A percentile compares a stretch with the other conserved stretches of the same genome.
Evolutionary conservation across 2,329 filamentous ascomycete species (phyloP).

Genomic region (Epichloe brachyelytri): DNA sequence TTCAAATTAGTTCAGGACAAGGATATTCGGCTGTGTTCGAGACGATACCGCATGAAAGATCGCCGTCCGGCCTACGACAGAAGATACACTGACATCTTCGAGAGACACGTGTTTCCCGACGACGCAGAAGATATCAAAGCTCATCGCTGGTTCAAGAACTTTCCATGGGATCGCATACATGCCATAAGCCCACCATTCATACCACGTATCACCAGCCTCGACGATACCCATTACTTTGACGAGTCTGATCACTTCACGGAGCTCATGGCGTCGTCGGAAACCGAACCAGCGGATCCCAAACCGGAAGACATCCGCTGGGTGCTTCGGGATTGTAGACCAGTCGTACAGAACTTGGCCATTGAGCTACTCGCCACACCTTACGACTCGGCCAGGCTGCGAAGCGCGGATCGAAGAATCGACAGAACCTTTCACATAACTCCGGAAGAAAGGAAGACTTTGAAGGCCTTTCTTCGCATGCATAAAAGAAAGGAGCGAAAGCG

Average conservation of each 20-base stretch:
- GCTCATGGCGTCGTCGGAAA: constrained; percentile 35
- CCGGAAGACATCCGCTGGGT: constrained; percentile 18
- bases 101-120: constrained; percentile 62
- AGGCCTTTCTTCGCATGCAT: constrained; percentile 36
- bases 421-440: constrained; percentile 19
- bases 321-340: constrained; percentile 25
- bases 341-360: constrained; percentile 30
- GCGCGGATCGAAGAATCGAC: constrained; percentile 36
- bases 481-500: constrained; percentile 60
- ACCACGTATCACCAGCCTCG: constrained; percentile 52
- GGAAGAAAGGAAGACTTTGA: constrained; percentile 29
- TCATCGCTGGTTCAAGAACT: constrained; percentile 72
- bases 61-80: constrained; percentile 12
- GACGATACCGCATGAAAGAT: constrained; percentile 59
- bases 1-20: constrained; percentile 59
- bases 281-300: constrained; percentile 18
- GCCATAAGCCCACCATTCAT: constrained; percentile 63
- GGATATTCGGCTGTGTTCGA: constrained; percentile 62
- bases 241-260: constrained; percentile 63
- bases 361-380: constrained; percentile 34
- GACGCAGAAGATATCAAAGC: constrained; percentile 83
- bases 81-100: constrained; percentile 13
- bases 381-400: constrained; percentile 34
- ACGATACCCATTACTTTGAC: constrained; percentile 85
- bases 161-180: constrained; percentile 68